These are phyloP conservation scores for Leccinum solheimii DNA, from an alignment of 1,284 basidiomycete species.

Conservation along the genomic window DNA sequence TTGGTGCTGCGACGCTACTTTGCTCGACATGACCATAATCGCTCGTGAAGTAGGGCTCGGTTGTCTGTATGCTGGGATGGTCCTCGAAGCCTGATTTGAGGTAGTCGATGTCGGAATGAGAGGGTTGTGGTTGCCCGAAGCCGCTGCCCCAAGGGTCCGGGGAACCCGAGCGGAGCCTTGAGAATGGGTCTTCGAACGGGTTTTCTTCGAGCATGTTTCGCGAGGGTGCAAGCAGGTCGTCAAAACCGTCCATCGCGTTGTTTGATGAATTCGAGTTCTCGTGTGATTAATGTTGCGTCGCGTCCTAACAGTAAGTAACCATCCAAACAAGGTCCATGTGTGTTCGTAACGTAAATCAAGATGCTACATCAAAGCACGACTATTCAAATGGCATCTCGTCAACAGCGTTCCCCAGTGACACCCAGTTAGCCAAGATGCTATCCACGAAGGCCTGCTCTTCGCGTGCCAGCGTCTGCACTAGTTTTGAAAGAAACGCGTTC, in stretches of 20 bases:
- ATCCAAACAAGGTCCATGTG: constrained; percentile 15
- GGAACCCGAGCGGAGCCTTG: constrained; percentile 57
- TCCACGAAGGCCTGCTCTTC: constrained; percentile 71
- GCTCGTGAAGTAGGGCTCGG: constrained; percentile 24
- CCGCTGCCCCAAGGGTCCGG: constrained; percentile 74
- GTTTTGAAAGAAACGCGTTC: constrained; percentile 74
- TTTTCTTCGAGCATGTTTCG: constrained; percentile 65
- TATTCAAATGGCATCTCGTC: constrained; percentile 84
- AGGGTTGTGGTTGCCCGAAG: constrained; percentile 32
- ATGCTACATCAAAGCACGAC: constrained; percentile 12
- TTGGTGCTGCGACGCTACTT: constrained; percentile 8
- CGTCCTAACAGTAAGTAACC: not conserved
- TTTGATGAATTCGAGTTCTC: not conserved
- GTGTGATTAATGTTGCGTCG: not conserved
- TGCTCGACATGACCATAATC: constrained; percentile 19
- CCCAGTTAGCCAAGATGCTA: constrained; percentile 69
- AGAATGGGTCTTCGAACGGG: constrained; percentile 76
- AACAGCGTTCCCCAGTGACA: constrained; percentile 64
- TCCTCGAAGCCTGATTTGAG: constrained; percentile 39
- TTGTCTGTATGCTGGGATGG: constrained; percentile 27
- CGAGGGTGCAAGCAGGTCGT: constrained; percentile 72
- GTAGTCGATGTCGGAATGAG: constrained; percentile 28
- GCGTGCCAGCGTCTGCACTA: constrained; percentile 68
- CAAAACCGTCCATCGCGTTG: constrained; percentile 64
- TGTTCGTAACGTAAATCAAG: constrained; percentile 15